Evolutionary conservation across 1,284 basidiomycete genomes (phyloP), one percentile per base, ranked within the genome.

Genomic region (Ceratobasidium sp.): DNA sequence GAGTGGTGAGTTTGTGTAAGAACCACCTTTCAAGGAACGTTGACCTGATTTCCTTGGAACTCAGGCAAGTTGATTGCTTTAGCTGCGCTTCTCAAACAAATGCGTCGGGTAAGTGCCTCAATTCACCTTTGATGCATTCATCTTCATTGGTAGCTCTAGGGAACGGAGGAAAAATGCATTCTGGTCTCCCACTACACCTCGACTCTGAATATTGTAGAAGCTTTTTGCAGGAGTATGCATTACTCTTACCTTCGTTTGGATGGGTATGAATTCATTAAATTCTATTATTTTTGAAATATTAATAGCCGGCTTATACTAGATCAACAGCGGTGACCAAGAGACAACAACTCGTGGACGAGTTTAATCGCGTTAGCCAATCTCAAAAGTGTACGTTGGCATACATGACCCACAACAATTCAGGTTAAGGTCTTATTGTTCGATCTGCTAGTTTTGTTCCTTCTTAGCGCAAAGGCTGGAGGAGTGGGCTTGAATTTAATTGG

Each of bases 401-500:
- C n/a, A n/a, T n/a, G n/a, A n/a, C n/a, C n/a, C n/a, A n/a, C n/a
- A n/a, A n/a, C n/a, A n/a, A n/a, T n/a, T n/a, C n/a, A n/a, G n/a
- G n/a, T n/a, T n/a, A n/a, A n/a, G n/a, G n/a, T n/a, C n/a, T n/a
- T n/a, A n/a, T n/a, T n/a, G n/a, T n/a, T 10, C 53, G 26, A 56
- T 28, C 17, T 28, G 20, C n/a, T 76, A 94, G 93, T 98, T 82
- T 84, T 99, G 39, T 99, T 99, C 82, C 86, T 99, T 23, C 86
- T 99, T 61, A 98, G 96, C 81, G 94, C 96, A 11, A 99, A 99
- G 85, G 95, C 96, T 1, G 97, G 97, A 23, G 97, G 97, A 31
- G 94, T 96, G 23, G 97, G 97, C 0, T 88, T 99, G 71, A 99
- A 99, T 83, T 88, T 98, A 33, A 96, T 96, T 45, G 94, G 95